phyloP scores from a whole-genome alignment of 192 early-diverging fungal genomes.

The Anaeromyces robustus region DNA sequence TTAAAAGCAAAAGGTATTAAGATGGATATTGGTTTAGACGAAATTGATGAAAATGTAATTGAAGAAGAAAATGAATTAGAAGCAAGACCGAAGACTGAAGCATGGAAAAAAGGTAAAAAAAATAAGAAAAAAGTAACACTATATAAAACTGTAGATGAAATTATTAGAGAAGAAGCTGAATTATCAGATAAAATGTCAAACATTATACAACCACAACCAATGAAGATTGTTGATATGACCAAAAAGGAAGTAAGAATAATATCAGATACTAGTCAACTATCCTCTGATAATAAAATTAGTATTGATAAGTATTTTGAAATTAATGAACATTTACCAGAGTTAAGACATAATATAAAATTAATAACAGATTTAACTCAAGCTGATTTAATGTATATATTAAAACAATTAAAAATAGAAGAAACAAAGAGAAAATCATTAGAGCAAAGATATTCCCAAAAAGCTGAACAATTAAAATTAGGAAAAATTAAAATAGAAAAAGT shows the following conservation, averaged over 20 bases:
- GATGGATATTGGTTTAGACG: background rate
- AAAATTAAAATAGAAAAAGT: constrained; percentile 16
- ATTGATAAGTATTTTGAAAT: constrained; percentile 25
- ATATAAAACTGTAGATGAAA: constrained; percentile 64
- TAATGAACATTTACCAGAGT: constrained; percentile 47
- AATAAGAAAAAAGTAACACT: constrained; percentile 24
- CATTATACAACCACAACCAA: constrained; percentile 14
- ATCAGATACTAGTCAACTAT: constrained; percentile 13
- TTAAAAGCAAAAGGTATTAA: constrained; percentile 9
- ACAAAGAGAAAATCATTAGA: constrained; percentile 3
- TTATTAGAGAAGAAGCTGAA: constrained; percentile 35
- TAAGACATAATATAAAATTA: constrained; percentile 58
- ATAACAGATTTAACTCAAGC: constrained; percentile 52
- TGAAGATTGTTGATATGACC: constrained; percentile 78
- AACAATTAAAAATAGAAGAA: constrained; percentile 32
- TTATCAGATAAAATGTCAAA: constrained; percentile 3
- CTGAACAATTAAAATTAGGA: constrained; percentile 19
- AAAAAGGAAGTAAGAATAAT: constrained; percentile 36
- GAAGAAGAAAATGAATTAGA: background rate
- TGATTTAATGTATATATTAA: constrained; percentile 46
- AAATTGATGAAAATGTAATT: background rate
- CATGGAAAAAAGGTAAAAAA: constrained; percentile 28
- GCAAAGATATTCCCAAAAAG: constrained; percentile 12
- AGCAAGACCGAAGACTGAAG: constrained; percentile 9
- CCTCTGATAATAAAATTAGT: constrained; percentile 25